Conservation (phyloP, 768 basidiomycete species). For the Lentinus brumalis region DNA sequence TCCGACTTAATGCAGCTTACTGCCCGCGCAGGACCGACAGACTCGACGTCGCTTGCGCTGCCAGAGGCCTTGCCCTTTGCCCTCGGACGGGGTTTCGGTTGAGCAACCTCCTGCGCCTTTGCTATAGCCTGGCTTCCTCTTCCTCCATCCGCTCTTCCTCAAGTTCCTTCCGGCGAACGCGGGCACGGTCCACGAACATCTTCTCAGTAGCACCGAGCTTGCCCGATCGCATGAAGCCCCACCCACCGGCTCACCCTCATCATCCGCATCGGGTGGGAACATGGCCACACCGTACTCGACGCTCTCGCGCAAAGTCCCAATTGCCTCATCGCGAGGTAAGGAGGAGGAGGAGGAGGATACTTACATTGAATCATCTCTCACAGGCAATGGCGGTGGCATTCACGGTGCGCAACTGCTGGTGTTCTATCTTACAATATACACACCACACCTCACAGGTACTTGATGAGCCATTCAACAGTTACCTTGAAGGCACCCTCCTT, state of each 20-base stretch:
- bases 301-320: slow-evolving; percentile 70
- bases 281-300: slow-evolving; percentile 82
- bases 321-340: slow-evolving; percentile 49
- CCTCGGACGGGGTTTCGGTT: slow-evolving; percentile 1
- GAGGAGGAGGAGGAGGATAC: too few relatives aligned
- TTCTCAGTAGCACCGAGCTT: slow-evolving; percentile 42
- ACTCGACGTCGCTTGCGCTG: slow-evolving; percentile 4
- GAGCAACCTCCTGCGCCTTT: background rate
- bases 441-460: slow-evolving; percentile 27
- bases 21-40: background rate
- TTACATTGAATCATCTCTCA: too few relatives aligned
- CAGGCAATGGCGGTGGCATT: too few relatives aligned
- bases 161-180: slow-evolving; percentile 41
- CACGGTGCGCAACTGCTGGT: too few relatives aligned
- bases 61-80: background rate
- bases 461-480: slow-evolving; percentile 54
- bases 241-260: slow-evolving; percentile 29
- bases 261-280: slow-evolving; percentile 61
- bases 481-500: slow-evolving; percentile 67
- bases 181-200: slow-evolving; percentile 48
- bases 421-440: background rate
- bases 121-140: slow-evolving; percentile 6
- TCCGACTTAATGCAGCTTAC: too few relatives aligned
- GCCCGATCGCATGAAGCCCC: too few relatives aligned
- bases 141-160: slow-evolving; percentile 38